Percentiles rank a stretch among this genome's conserved stretches.
Conservation (phyloP, 805 yeast genomes). For the Starmerella apis region DNA sequence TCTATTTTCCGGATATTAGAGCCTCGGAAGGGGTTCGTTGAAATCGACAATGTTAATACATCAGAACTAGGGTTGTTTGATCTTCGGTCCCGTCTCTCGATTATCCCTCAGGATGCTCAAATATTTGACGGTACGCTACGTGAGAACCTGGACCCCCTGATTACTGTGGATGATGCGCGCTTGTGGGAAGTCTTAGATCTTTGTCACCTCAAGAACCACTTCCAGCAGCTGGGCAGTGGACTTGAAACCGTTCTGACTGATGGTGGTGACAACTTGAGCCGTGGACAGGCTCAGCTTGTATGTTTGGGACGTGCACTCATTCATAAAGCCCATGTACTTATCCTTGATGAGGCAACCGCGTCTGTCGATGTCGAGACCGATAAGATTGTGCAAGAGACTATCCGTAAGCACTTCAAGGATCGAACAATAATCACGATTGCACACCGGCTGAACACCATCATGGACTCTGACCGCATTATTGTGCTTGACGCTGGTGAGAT, state of each 20-base stretch:
- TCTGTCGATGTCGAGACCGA: slow-evolving; percentile 77
- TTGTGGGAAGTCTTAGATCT: slow-evolving; percentile 71
- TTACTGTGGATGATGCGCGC: slow-evolving; percentile 52
- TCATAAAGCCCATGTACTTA: slow-evolving; percentile 53
- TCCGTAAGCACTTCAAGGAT: slow-evolving; percentile 51
- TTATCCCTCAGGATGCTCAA: slow-evolving; percentile 91
- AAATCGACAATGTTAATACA: slow-evolving; percentile 63
- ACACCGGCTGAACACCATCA: slow-evolving; percentile 67
- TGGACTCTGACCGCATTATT: slow-evolving; percentile 67
- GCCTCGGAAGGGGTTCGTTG: slow-evolving; percentile 53
- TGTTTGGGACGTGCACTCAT: slow-evolving; percentile 73
- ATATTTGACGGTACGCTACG: slow-evolving; percentile 79
- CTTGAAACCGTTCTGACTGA: slow-evolving; percentile 48
- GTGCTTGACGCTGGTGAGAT: slow-evolving; percentile 61
- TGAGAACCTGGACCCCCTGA: slow-evolving; percentile 77
- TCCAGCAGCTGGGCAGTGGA: slow-evolving; percentile 42
- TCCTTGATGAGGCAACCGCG: slow-evolving; percentile 72
- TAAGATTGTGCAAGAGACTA: slow-evolving; percentile 62
- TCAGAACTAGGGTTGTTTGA: slow-evolving; percentile 62
- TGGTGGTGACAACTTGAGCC: slow-evolving; percentile 67
- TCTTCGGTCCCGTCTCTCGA: slow-evolving; percentile 64
- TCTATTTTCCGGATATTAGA: slow-evolving; percentile 81
- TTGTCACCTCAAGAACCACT: slow-evolving; percentile 64
- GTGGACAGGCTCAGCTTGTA: slow-evolving; percentile 72
- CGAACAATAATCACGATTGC: slow-evolving; percentile 77